Conservation (phyloP, 2,329 filamentous ascomycete genomes). For the Chaetomium olivaceum region DNA sequence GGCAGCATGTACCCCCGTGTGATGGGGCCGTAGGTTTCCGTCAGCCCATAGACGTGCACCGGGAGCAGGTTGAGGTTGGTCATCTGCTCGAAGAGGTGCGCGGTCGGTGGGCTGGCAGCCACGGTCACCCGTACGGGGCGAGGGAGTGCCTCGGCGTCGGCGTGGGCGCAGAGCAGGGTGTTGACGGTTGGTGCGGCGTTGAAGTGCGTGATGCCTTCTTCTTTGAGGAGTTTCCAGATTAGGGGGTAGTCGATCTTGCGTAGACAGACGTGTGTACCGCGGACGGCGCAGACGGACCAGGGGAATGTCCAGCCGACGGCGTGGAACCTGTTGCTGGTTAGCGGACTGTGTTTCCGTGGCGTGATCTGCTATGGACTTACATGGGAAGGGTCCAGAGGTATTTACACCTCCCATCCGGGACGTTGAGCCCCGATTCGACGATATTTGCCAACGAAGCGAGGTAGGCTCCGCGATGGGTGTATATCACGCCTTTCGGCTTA, state of each 20-base stretch:
- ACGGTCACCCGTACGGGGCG: constrained; percentile 83
- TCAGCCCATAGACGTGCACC: constrained; percentile 88
- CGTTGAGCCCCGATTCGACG: constrained; percentile 83
- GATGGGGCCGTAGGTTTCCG: constrained; percentile 90
- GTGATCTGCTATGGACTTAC: constrained; percentile 55
- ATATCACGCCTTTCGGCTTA: constrained; percentile 87
- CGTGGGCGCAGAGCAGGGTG: constrained; percentile 80
- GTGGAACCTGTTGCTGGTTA: constrained; percentile 54
- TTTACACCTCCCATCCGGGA: constrained; percentile 65
- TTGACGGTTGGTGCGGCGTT: constrained; percentile 96
- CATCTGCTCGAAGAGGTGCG: constrained; percentile 93
- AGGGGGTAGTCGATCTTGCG: constrained; percentile 92
- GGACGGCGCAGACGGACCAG: constrained; percentile 88
- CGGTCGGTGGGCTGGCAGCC: constrained; percentile 85
- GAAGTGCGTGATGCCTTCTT: constrained; percentile 89
- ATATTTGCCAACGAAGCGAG: constrained; percentile 82
- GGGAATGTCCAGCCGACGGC: constrained; percentile 82
- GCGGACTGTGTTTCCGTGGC: background rate
- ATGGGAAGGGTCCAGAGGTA: constrained; percentile 93
- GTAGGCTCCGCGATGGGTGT: constrained; percentile 85
- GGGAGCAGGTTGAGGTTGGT: constrained; percentile 75
- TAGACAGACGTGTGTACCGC: constrained; percentile 93
- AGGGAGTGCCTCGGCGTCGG: constrained; percentile 70
- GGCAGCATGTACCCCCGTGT: constrained; percentile 91
- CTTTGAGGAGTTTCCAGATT: constrained; percentile 86